A percentile compares a stretch with the other conserved stretches of the same genome.
Evolutionary conservation across 2,329 filamentous ascomycete genomes (phyloP).

Genomic region (Hypoxylon sp.): DNA sequence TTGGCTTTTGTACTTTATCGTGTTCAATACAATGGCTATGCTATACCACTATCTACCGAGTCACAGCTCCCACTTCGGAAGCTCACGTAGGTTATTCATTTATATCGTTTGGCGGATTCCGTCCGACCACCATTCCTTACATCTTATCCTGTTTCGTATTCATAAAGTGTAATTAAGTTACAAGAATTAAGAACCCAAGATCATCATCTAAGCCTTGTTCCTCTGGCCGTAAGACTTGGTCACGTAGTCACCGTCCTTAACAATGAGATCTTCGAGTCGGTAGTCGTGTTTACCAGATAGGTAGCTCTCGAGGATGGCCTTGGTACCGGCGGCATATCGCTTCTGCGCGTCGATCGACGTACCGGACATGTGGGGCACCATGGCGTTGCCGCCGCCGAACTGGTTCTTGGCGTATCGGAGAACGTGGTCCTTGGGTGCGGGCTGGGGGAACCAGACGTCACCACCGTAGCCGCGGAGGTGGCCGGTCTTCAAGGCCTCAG

Average conservation of each 20-base stretch:
- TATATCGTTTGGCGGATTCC: slow-evolving; percentile 17
- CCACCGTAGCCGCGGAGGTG: slow-evolving; percentile 91
- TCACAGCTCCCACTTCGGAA: slow-evolving; percentile 5
- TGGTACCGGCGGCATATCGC: slow-evolving; percentile 88
- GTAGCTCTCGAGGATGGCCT: slow-evolving; percentile 92
- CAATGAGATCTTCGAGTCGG: slow-evolving; percentile 89
- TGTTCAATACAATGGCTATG: slow-evolving; percentile 36
- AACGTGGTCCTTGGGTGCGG: slow-evolving; percentile 91
- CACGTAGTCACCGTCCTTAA: slow-evolving; percentile 89
- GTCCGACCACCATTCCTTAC: slow-evolving; percentile 12
- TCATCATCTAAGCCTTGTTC: slow-evolving; percentile 53
- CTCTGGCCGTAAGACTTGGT: slow-evolving; percentile 93
- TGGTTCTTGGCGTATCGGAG: slow-evolving; percentile 94
- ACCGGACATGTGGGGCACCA: slow-evolving; percentile 98
- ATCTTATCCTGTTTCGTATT: slow-evolving; percentile 3
- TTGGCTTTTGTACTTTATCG: slow-evolving; percentile 21
- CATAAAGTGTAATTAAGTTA: slow-evolving; percentile 1
- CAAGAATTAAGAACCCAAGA: neutral
- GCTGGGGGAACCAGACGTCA: slow-evolving; percentile 98
- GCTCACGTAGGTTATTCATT: slow-evolving; percentile 19
- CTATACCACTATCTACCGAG: slow-evolving; percentile 23
- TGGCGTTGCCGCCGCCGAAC: slow-evolving; percentile 97
- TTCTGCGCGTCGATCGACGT: slow-evolving; percentile 98
- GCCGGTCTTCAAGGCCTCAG: slow-evolving; percentile 89
- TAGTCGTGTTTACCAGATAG: slow-evolving; percentile 91